Conservation (phyloP, 805 yeast genomes). For the Candida namnaoensis region DNA sequence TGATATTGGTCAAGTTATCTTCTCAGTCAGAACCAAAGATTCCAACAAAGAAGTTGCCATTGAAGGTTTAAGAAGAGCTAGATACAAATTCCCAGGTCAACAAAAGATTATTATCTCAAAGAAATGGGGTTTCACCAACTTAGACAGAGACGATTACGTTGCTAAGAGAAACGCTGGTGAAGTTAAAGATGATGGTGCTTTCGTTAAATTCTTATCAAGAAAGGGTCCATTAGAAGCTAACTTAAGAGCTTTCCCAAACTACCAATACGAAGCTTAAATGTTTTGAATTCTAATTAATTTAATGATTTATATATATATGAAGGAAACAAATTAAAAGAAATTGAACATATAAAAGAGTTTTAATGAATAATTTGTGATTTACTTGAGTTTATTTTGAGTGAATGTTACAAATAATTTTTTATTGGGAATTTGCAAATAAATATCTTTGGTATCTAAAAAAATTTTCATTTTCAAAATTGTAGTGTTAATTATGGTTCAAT, state of each 20-base stretch:
- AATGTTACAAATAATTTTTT: background rate
- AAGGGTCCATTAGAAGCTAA: constrained; percentile 92
- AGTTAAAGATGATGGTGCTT: constrained; percentile 99
- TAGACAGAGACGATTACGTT: constrained; percentile 95
- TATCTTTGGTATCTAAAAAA: background rate
- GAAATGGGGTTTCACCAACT: constrained; percentile 99
- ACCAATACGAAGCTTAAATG: constrained; percentile 28
- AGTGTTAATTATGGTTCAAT: too few species aligned
- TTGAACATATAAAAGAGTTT: too few species aligned
- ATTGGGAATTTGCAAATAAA: background rate
- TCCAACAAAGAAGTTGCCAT: constrained; percentile 93
- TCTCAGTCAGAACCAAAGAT: constrained; percentile 98
- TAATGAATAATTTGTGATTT: too few species aligned
- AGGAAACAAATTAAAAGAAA: too few species aligned
- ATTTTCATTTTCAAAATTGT: too few species aligned
- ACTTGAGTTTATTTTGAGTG: too few species aligned
- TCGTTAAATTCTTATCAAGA: constrained; percentile 95
- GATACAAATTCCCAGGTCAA: constrained; percentile 99
- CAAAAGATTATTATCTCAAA: constrained; percentile 98
- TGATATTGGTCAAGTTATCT: constrained; percentile 94
- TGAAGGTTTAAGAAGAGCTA: constrained; percentile 99
- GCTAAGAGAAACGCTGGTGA: constrained; percentile 93
- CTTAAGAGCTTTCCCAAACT: constrained; percentile 92
- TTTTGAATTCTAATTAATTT: too few species aligned
- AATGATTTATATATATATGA: too few species aligned